Percentiles rank a stretch among this genome's conserved stretches.
Evolutionary conservation across 164 flowering plant genomes (phyloP).

Genomic region (Pachysandra terminalis): DNA sequence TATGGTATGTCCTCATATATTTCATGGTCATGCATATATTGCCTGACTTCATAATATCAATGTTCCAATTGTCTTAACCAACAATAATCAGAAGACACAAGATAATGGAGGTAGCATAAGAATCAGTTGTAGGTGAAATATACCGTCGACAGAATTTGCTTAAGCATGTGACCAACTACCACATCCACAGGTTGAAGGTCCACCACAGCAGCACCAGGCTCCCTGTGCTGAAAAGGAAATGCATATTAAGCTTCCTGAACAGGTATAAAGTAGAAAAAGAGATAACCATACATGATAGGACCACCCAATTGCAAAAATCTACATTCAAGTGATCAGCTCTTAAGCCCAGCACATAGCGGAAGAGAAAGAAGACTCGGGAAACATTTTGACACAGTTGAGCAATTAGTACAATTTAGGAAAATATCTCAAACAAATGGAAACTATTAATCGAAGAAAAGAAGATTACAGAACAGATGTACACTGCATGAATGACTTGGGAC

Average conservation of each 20-base stretch:
- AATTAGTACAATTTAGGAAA: background rate
- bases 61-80: too few species aligned
- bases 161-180: conserved; percentile 79
- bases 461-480: background rate
- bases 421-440: background rate
- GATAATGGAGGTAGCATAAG: background rate
- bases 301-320: background rate
- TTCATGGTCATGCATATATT: too few species aligned
- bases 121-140: conserved; percentile 11
- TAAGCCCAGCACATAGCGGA: background rate
- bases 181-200: conserved; percentile 81
- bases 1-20: too few species aligned
- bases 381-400: background rate
- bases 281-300: background rate
- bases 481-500: conserved; percentile 1
- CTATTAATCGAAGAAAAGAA: background rate
- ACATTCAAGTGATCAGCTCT: background rate
- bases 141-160: conserved; percentile 73
- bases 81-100: background rate
- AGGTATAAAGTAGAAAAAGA: background rate
- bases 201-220: conserved; percentile 91
- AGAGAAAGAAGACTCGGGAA: background rate
- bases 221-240: conserved; percentile 77
- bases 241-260: background rate
- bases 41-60: too few species aligned